Evolutionary conservation across 257 asterid genomes (phyloP).

Genomic region (Solanum clarkiae): DNA sequence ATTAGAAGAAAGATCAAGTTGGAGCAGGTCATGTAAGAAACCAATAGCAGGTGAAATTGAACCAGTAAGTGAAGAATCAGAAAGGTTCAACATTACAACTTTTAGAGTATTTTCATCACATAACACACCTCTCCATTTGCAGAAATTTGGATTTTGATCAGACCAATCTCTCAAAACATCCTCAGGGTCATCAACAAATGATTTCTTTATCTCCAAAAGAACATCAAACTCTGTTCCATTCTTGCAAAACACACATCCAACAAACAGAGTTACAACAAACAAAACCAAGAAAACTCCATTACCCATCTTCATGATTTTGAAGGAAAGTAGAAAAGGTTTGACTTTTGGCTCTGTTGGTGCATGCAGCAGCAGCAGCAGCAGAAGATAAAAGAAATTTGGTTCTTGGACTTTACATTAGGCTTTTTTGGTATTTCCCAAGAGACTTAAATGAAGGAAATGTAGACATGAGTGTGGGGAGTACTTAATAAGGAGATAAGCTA

Average conservation of each 20-base stretch:
- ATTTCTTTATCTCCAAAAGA: constrained; percentile 43
- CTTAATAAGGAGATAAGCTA: background rate
- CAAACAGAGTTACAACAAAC: background rate
- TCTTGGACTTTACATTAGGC: background rate
- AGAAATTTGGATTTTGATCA: constrained; percentile 17
- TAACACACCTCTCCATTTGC: constrained; percentile 60
- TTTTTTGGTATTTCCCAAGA: background rate
- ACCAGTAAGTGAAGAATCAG: constrained; percentile 44
- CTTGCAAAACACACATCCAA: constrained; percentile 5
- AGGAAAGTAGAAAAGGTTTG: background rate
- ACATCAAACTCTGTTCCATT: background rate
- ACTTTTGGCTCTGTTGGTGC: constrained; percentile 6
- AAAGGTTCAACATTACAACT: constrained; percentile 35
- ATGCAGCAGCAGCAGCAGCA: constrained; percentile 6
- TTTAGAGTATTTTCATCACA: constrained; percentile 16
- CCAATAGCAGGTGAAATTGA: constrained; percentile 56
- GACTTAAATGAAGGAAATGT: background rate
- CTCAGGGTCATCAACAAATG: constrained; percentile 36
- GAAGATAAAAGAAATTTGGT: background rate
- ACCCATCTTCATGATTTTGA: background rate
- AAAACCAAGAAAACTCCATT: background rate
- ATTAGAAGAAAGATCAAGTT: constrained; percentile 64
- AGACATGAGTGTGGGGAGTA: background rate
- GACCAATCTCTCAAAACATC: constrained; percentile 57
- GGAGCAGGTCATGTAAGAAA: constrained; percentile 60